These are phyloP conservation scores for Coemansia sp. DNA, from an alignment of 192 early-diverging fungal species.

Conservation along the genomic window DNA sequence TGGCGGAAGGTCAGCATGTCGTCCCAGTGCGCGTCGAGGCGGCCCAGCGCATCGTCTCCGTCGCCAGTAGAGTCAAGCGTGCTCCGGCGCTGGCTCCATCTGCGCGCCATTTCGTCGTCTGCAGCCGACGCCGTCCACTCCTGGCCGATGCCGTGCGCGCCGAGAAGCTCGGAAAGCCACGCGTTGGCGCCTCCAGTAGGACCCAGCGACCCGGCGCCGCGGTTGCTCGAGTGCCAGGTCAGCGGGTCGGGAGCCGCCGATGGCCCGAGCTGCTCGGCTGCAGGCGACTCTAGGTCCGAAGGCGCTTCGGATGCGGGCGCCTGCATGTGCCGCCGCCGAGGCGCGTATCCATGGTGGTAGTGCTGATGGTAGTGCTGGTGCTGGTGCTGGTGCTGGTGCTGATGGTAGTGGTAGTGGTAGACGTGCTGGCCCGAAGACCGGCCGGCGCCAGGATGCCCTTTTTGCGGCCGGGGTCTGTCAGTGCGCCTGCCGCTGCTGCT, in stretches of 20 bases:
- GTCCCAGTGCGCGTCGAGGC: constrained; percentile 56
- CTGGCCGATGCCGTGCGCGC: constrained; percentile 29
- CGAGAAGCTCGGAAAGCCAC: constrained; percentile 33
- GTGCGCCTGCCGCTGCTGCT: too few relatives aligned
- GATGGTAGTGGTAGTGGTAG: constrained; percentile 35
- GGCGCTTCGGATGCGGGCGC: not conserved
- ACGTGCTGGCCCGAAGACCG: constrained; percentile 1
- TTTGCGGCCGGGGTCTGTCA: too few relatives aligned
- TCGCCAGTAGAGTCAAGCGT: constrained; percentile 26
- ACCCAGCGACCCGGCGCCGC: constrained; percentile 4
- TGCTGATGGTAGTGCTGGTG: constrained; percentile 23
- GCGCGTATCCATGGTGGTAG: constrained; percentile 13
- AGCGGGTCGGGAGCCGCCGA: constrained; percentile 21
- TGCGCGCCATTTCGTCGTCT: constrained; percentile 13
- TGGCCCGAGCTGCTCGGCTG: not conserved
- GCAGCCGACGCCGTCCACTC: constrained; percentile 19
- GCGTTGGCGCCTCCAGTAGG: constrained; percentile 13
- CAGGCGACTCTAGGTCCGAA: too few relatives aligned
- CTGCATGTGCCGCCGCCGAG: constrained; percentile 17
- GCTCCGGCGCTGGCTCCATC: constrained; percentile 26
- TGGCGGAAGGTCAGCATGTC: constrained; percentile 57
- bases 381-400: constrained; percentile 37
- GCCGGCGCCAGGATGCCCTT: not conserved
- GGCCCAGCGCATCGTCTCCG: constrained; percentile 30
- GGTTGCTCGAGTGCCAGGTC: constrained; percentile 28